Conservation (phyloP, 2,329 filamentous ascomycete genomes). For the Ophiocordyceps robertsii region DNA sequence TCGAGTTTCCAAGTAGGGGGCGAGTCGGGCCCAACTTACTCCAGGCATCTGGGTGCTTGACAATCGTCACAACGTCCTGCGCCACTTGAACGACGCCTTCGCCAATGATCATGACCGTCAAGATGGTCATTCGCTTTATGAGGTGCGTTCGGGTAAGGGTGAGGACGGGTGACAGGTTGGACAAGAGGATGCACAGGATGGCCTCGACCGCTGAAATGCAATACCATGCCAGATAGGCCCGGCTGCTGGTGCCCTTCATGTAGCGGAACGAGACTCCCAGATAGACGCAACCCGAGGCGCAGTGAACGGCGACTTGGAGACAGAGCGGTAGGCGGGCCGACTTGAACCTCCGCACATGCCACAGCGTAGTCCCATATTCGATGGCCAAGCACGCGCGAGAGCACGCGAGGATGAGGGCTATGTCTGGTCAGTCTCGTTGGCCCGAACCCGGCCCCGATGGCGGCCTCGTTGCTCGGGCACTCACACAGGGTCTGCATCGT, state of each 20-base stretch:
- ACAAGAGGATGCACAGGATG: conserved; percentile 35
- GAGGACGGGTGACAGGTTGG: conserved; percentile 39
- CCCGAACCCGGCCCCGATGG: neutral
- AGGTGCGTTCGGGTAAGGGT: conserved; percentile 50
- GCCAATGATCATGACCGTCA: conserved; percentile 54
- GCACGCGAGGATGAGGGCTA: conserved; percentile 32
- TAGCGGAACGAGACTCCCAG: conserved; percentile 28
- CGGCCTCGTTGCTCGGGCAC: neutral
- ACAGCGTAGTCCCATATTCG: conserved; percentile 36
- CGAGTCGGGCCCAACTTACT: conserved; percentile 11
- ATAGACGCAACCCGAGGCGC: conserved; percentile 22
- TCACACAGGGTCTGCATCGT: neutral
- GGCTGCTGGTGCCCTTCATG: conserved; percentile 14
- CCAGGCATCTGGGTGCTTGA: conserved; percentile 26
- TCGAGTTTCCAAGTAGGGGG: too few relatives aligned
- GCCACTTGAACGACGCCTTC: conserved; percentile 51
- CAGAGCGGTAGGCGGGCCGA: conserved; percentile 20
- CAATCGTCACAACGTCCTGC: conserved; percentile 34
- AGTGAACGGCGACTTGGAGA: conserved; percentile 21
- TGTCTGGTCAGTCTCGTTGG: too few relatives aligned
- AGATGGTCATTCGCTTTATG: conserved; percentile 47
- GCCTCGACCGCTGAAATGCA: conserved; percentile 39
- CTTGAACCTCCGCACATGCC: conserved; percentile 26
- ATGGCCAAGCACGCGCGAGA: conserved; percentile 37
- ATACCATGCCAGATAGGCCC: conserved; percentile 34